These are phyloP conservation scores for Hymenoscyphus occultus DNA, from an alignment of 2,329 filamentous ascomycete species.

Conservation along the genomic window DNA sequence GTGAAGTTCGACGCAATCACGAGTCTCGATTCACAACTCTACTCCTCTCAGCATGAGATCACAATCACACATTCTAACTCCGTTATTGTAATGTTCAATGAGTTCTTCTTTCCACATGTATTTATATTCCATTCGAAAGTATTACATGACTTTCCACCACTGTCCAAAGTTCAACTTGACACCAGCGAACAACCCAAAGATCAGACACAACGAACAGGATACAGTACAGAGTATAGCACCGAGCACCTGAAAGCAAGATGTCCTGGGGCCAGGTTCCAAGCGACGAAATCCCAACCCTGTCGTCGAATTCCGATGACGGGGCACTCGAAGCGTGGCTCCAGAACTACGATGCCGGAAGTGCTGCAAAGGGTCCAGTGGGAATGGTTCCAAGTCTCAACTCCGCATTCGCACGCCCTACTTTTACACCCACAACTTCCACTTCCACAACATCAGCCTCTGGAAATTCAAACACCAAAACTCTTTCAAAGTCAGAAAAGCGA, in stretches of 20 bases:
- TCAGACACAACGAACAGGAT: neutral
- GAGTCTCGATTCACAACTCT: neutral
- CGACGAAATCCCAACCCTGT: neutral
- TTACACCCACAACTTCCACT: neutral
- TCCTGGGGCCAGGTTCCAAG: neutral
- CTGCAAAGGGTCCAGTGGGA: neutral
- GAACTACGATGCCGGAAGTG: conserved; percentile 4
- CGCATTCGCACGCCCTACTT: conserved; percentile 7
- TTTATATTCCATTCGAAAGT: neutral
- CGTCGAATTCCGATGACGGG: neutral
- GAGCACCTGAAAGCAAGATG: neutral
- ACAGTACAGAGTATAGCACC: neutral
- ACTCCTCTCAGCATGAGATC: neutral
- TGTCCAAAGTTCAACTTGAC: neutral
- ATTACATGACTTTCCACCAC: neutral
- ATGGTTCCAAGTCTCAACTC: neutral
- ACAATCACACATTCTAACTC: neutral
- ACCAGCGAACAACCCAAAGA: neutral
- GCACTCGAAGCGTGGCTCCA: conserved; percentile 7
- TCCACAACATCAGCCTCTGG: neutral
- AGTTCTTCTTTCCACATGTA: neutral
- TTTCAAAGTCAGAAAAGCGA: neutral
- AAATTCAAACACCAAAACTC: neutral
- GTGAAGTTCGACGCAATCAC: neutral
- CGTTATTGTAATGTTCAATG: neutral